These are phyloP conservation scores for Vaccinium macrocarpon DNA, from an alignment of 148 eudicot species.

Conservation along the genomic window DNA sequence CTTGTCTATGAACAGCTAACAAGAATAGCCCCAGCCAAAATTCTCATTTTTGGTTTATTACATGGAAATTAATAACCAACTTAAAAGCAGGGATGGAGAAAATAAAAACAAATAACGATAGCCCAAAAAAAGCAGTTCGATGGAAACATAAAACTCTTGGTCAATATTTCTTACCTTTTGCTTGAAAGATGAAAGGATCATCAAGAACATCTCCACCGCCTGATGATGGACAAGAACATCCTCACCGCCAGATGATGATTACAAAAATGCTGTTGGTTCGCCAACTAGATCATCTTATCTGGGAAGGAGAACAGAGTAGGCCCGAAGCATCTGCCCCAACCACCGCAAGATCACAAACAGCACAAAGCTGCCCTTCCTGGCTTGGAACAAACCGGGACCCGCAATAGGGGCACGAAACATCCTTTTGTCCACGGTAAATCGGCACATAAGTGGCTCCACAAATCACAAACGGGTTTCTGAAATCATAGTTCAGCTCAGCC, in stretches of 20 bases:
- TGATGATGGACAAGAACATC: background rate
- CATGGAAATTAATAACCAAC: constrained; percentile 20
- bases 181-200: constrained; percentile 11
- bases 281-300: constrained; percentile 52
- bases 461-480: constrained; percentile 87
- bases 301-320: constrained; percentile 84
- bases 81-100: constrained; percentile 2
- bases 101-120: background rate
- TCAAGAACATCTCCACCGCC: constrained; percentile 3
- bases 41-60: background rate
- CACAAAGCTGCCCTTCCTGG: constrained; percentile 78
- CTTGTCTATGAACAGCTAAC: constrained; percentile 13
- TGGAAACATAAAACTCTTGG: constrained; percentile 11
- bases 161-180: constrained; percentile 25
- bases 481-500: constrained; percentile 74
- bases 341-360: constrained; percentile 75
- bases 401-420: constrained; percentile 79
- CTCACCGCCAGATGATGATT: constrained; percentile 6
- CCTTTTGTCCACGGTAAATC: constrained; percentile 81
- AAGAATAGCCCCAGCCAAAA: background rate
- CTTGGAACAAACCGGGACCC: constrained; percentile 67
- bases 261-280: constrained; percentile 5
- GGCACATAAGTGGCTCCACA: constrained; percentile 92
- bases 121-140: constrained; percentile 15
- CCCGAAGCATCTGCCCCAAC: constrained; percentile 95